Evolutionary conservation across 2,329 filamentous ascomycete species (phyloP), one percentile per base, ranked within the genome.

Genomic region (Calonectria ilicicola): DNA sequence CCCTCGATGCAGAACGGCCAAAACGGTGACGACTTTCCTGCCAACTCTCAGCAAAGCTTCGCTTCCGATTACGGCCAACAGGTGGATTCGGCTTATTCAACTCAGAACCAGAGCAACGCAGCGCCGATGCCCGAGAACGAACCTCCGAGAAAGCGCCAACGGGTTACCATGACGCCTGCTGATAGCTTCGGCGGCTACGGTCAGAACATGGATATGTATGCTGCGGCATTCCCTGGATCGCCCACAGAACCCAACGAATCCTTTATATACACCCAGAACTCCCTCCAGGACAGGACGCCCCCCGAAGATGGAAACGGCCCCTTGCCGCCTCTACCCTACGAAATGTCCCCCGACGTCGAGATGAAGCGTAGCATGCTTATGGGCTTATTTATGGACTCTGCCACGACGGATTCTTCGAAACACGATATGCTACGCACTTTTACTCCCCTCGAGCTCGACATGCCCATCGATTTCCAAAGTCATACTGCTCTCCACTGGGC

Each of bases 401-500:
- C 90, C 8, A 88, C 91, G 14, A 91, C 91, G 9, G 94, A 97
- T 75, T 93, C 87, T 75, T 90, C 92, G 1, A 92, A 93, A 69
- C 93, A 96, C 79, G 93, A 95, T 14, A 93, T 94, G 46, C 90
- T 99, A 46, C 88, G 92, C 60, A 92, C 92, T 12, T 89, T 98
- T 69, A 93, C 92, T 1, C 91, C 94, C 0, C 87, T 93, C 46
- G 96, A 99, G 77, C 90, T 98, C 26, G 97, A 99, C 80, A 93
- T 97, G 82, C 96, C 97, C 2, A 95, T 99, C 70, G 97, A 99
- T 80, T 90, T 93, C 29, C 95, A 95, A 72, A 93, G 93, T 42
- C 95, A 98, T 80, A 98, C 95, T 21, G 96, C 96, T 3, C 87
- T 99, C 47, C 96, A 98, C 81, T 99, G 97, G 97, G 97, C 97